Evolutionary conservation across 257 asterid species (phyloP).

Genomic region (Nicotiana sylvestris): DNA sequence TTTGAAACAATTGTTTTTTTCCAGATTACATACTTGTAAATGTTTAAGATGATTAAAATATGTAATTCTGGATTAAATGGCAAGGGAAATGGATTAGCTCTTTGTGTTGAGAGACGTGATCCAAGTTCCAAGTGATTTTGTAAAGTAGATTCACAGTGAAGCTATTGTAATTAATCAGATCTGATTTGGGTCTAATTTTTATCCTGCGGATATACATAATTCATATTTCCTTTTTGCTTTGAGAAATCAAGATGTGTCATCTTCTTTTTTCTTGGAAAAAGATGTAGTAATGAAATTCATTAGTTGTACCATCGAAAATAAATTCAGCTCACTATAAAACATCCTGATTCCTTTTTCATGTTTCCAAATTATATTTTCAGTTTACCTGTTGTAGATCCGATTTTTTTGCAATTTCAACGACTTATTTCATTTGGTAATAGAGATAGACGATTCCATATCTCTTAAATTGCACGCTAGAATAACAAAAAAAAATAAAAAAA

Average conservation of each 20-base stretch:
- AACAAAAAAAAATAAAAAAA: too few relatives aligned
- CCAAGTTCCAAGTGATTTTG: not conserved
- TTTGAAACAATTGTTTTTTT: not conserved
- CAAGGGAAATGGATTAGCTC: not conserved
- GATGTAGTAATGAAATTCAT: not conserved
- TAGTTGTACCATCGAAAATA: not conserved
- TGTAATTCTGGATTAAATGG: not conserved
- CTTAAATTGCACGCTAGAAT: not conserved
- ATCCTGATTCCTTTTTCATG: not conserved
- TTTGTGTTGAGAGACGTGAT: not conserved
- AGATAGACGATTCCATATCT: not conserved
- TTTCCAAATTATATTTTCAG: not conserved
- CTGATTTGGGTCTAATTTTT: not conserved
- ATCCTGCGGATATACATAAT: not conserved
- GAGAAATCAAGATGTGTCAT: not conserved
- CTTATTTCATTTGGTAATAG: not conserved
- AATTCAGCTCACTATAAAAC: too few relatives aligned
- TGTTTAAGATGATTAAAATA: not conserved
- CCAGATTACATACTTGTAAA: not conserved
- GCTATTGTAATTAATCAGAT: not conserved
- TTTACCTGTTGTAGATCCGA: not conserved
- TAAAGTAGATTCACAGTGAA: not conserved
- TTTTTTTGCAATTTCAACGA: not conserved
- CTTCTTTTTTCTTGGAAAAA: not conserved
- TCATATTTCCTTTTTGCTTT: not conserved